Evolutionary conservation across 2,329 filamentous ascomycete species (phyloP).

Genomic region (Alternaria ventricosa): DNA sequence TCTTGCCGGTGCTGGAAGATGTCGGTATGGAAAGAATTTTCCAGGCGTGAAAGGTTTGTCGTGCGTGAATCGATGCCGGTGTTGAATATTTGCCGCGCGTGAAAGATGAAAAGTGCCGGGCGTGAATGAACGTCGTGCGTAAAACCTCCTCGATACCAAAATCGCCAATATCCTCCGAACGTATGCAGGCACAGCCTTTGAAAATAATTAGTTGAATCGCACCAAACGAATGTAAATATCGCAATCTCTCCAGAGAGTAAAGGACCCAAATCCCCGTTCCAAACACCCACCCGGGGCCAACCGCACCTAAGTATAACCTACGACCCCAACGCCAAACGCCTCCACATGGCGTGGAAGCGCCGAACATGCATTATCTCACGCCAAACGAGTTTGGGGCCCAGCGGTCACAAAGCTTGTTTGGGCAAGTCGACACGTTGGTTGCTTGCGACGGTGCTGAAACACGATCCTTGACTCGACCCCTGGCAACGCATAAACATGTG

Average conservation of each 20-base stretch:
- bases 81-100: not conserved
- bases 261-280: not conserved
- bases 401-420: slow-evolving; percentile 17
- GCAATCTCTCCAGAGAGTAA: not conserved
- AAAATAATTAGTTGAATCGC: not conserved
- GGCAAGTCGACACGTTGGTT: slow-evolving; percentile 19
- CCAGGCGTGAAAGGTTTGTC: not conserved
- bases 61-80: not conserved
- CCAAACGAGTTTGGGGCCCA: slow-evolving; percentile 19
- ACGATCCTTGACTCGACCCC: not conserved
- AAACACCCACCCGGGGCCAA: not conserved
- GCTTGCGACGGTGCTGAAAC: slow-evolving; percentile 39
- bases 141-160: slow-evolving; percentile 5
- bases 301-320: slow-evolving; percentile 5
- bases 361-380: slow-evolving; percentile 18
- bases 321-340: not conserved
- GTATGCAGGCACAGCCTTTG: not conserved
- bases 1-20: not conserved
- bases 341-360: not conserved
- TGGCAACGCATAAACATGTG: not conserved
- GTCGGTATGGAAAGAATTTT: not conserved
- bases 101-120: not conserved
- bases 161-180: not conserved
- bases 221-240: not conserved
- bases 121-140: not conserved